Evolutionary conservation across 768 basidiomycete species (phyloP), one percentile per base, ranked within the genome.

Genomic region (Trametes cinnabarina): DNA sequence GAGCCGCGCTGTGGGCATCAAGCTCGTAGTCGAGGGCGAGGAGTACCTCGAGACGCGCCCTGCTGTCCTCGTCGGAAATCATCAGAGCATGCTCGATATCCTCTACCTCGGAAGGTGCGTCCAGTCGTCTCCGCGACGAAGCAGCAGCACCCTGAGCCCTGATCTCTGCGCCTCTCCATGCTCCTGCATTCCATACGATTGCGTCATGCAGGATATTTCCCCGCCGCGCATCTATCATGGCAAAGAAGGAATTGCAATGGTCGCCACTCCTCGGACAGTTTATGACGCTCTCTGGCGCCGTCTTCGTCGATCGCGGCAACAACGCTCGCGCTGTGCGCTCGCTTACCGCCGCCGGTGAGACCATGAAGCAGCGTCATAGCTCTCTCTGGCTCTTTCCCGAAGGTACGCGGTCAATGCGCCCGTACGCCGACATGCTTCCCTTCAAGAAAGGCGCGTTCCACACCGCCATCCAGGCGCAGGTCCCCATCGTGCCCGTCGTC

Each of bases 391-490:
- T 99, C 73, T 98, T 93, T 74, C 93, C 96, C 0, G 97, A 98
- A 75, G 97, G 97, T 28, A 99, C 97, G 11, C 85, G 96, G 34
- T 85, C 92, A 42, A 82, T 82, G 56, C 79, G 80, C 20, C 77
- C 86, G 60, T 73, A 78, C 30, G 81, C 88, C 8, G 80, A 82
- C 30, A 74, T 99, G 69, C 78, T 90, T 5, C 88, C 92, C 3
- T 87, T 99, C 78, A 99, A 99, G 80, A 99, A 98, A 73, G 97
- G 97, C 39, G 95, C 94, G 3, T 98, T 98, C 79, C 94, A 98
- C 70, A 82, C 98, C 48, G 97, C 97, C 26, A 81, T 98, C 23
- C 87, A 94, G 73, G 86, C 92, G 12, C 85, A 89, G 28, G 81
- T 98, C 44, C 96, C 97, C 6, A 87, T 99, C 66, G 82, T 92